Percentiles rank a stretch among this genome's conserved stretches.
Evolutionary conservation across 495 filamentous ascomycete species (phyloP).

Genomic region (Lasiosphaeria miniovina): DNA sequence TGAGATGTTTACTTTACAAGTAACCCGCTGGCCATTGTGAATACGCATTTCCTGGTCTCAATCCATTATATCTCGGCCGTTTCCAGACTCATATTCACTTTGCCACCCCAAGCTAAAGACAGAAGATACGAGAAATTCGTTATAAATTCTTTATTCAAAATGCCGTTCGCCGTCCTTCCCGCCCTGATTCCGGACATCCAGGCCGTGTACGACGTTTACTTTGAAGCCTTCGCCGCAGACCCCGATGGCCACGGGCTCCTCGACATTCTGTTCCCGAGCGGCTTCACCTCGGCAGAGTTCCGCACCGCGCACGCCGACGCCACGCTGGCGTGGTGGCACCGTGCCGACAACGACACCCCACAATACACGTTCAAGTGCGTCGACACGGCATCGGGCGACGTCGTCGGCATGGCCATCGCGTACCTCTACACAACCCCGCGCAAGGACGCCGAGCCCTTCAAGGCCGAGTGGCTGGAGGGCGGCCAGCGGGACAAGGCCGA

Average conservation of each 20-base stretch:
- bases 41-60: no score
- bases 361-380: constrained; percentile 42
- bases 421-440: constrained; percentile 27
- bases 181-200: constrained; percentile 42
- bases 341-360: constrained; percentile 12
- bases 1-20: no score
- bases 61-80: no score
- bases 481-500: constrained; percentile 31
- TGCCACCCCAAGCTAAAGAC: no score
- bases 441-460: constrained; percentile 22
- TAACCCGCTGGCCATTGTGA: no score
- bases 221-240: constrained; percentile 34
- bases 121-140: background rate
- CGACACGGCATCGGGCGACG: constrained; percentile 29
- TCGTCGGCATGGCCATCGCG: constrained; percentile 36
- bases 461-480: constrained; percentile 32
- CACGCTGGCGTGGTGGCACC: constrained; percentile 33
- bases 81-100: no score
- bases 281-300: constrained; percentile 27
- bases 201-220: constrained; percentile 41
- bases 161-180: constrained; percentile 37
- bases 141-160: constrained; percentile 14
- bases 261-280: constrained; percentile 34
- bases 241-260: constrained; percentile 26
- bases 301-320: constrained; percentile 34